phyloP scores from a whole-genome alignment of 768 basidiomycete species.

The Mycena alexandri region DNA sequence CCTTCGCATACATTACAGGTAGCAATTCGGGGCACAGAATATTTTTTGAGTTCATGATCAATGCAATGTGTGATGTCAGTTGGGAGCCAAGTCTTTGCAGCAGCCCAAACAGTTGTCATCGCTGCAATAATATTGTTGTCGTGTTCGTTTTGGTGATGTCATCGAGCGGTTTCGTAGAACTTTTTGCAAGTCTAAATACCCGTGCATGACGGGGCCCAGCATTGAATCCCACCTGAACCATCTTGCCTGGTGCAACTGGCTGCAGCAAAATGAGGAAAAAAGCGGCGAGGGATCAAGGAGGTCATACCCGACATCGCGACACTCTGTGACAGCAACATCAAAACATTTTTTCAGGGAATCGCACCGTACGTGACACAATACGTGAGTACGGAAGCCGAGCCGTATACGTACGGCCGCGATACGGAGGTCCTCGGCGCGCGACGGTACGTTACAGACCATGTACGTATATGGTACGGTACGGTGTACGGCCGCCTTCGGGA shows the following conservation, averaged over 20 bases:
- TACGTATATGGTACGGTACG: no score
- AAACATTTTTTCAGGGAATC: no score
- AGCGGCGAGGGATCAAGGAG: neutral
- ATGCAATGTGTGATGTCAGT: neutral
- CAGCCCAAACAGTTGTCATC: neutral
- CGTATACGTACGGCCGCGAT: no score
- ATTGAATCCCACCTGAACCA: constrained; percentile 25
- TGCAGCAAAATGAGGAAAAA: neutral
- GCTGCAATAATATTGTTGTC: constrained; percentile 10
- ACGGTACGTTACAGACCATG: no score
- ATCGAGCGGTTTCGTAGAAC: constrained; percentile 16
- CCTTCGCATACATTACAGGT: constrained; percentile 12
- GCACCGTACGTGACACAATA: no score
- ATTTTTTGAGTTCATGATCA: neutral
- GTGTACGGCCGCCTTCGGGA: no score
- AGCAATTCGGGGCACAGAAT: neutral
- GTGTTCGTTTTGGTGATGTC: neutral
- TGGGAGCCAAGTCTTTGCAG: neutral
- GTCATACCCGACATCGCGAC: constrained; percentile 18
- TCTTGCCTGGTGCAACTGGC: neutral
- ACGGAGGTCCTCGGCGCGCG: no score
- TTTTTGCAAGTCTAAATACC: constrained; percentile 9
- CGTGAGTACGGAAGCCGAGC: no score
- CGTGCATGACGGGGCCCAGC: constrained; percentile 24
- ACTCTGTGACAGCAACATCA: neutral